A percentile compares a stretch with the other conserved stretches of the same genome.
Conservation (phyloP, 768 basidiomycete genomes). For the Boletus rubescentipes region DNA sequence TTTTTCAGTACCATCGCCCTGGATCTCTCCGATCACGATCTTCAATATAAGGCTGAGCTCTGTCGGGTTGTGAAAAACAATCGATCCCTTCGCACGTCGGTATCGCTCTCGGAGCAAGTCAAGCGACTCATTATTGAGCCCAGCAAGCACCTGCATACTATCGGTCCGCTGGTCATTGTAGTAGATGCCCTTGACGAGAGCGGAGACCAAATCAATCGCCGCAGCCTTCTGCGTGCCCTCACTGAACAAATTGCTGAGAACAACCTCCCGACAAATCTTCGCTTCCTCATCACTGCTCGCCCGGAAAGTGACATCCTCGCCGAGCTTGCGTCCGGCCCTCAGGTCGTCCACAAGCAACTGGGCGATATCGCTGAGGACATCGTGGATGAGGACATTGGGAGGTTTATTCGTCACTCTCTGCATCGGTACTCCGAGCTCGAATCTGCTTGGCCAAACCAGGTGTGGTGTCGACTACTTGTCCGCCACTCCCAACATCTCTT, state of each 20-base stretch:
- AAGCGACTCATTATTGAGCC: conserved; percentile 30
- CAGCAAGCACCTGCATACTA: conserved; percentile 15
- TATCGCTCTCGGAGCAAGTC: conserved; percentile 26
- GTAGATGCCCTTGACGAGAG: conserved; percentile 37
- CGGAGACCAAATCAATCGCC: conserved; percentile 15
- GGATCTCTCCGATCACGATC: conserved; percentile 34
- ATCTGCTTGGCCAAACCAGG: conserved; percentile 16
- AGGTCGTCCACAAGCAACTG: conserved; percentile 15
- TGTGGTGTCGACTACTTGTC: conserved; percentile 23
- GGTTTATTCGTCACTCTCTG: conserved; percentile 17
- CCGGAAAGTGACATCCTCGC: conserved; percentile 25
- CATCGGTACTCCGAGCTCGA: conserved; percentile 12
- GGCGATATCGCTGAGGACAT: conserved; percentile 7
- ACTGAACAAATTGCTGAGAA: conserved; percentile 7
- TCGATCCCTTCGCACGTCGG: conserved; percentile 22
- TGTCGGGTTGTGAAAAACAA: conserved; percentile 17
- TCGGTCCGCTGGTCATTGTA: conserved; percentile 35
- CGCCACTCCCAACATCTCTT: conserved; percentile 31
- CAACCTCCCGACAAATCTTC: conserved; percentile 22
- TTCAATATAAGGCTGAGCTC: conserved; percentile 22
- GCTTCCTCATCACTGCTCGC: conserved; percentile 29
- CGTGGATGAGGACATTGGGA: conserved; percentile 18
- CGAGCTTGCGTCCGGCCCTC: background rate
- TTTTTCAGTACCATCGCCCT: conserved; percentile 36
- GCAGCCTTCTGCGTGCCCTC: conserved; percentile 23